Percentiles rank a stretch among this genome's conserved stretches.
These are phyloP conservation scores for Macrolepiota fuliginosa DNA, from an alignment of 768 basidiomycete genomes.

Conservation along the genomic window DNA sequence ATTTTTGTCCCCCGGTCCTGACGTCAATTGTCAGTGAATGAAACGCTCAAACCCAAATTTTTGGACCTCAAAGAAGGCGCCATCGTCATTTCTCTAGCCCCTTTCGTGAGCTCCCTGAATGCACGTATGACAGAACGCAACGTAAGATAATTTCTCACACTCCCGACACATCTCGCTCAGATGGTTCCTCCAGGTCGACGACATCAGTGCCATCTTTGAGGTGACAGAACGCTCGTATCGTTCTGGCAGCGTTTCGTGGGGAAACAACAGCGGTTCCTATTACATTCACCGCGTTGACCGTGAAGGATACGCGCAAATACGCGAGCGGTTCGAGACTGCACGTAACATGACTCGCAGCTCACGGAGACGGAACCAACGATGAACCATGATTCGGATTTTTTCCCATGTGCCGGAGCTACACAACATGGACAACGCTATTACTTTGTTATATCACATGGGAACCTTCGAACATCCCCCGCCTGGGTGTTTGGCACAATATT, in stretches of 20 bases:
- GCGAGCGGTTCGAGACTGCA: constrained; percentile 53
- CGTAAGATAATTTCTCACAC: constrained; percentile 35
- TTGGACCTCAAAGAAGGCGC: constrained; percentile 94
- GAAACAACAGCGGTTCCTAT: constrained; percentile 64
- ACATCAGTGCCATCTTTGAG: constrained; percentile 81
- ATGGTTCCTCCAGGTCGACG: constrained; percentile 50
- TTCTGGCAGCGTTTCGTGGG: constrained; percentile 83
- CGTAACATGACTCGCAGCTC: constrained; percentile 20
- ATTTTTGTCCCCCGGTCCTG: not conserved
- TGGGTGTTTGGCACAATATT: not conserved
- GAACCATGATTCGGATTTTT: not conserved
- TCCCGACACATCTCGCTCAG: not conserved
- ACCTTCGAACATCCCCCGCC: not conserved
- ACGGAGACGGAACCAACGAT: constrained; percentile 1
- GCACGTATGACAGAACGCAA: constrained; percentile 85
- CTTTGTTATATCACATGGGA: not conserved
- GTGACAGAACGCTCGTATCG: constrained; percentile 66
- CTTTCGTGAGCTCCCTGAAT: constrained; percentile 72
- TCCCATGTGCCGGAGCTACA: not conserved
- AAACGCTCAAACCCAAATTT: constrained; percentile 83
- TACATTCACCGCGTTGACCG: constrained; percentile 80
- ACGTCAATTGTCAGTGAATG: constrained; percentile 62
- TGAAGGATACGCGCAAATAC: constrained; percentile 60
- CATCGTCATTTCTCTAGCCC: constrained; percentile 83
- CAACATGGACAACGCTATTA: not conserved